Conservation (phyloP, 2,329 filamentous ascomycete genomes). For the Fusarium pininemorale region DNA sequence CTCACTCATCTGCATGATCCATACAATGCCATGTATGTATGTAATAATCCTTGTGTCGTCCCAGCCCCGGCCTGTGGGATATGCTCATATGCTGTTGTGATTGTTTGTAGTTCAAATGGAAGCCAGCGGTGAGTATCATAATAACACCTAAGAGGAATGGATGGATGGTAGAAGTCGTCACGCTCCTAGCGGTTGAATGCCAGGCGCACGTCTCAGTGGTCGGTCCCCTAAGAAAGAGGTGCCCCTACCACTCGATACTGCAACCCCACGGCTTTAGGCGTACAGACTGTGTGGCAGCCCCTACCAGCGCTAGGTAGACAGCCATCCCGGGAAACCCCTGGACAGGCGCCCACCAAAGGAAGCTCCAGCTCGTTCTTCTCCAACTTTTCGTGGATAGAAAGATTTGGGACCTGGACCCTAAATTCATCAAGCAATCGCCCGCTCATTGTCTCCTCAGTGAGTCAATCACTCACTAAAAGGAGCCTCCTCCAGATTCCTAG, state of each 20-base stretch:
- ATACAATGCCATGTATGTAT: slow-evolving; percentile 12
- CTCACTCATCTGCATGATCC: slow-evolving; percentile 1
- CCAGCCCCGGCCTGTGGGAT: background rate
- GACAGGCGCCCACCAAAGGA: slow-evolving; percentile 18
- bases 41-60: slow-evolving; percentile 13
- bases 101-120: background rate
- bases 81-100: background rate
- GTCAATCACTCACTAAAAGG: slow-evolving; percentile 7
- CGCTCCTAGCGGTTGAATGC: slow-evolving; percentile 13
- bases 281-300: slow-evolving; percentile 25
- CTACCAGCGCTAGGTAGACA: slow-evolving; percentile 22
- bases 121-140: slow-evolving; percentile 22
- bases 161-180: slow-evolving; percentile 5
- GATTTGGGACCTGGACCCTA: slow-evolving; percentile 20
- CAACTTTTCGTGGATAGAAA: slow-evolving; percentile 16
- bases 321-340: slow-evolving; percentile 33
- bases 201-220: slow-evolving; percentile 28
- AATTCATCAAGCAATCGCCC: slow-evolving; percentile 21
- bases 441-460: background rate
- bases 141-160: background rate
- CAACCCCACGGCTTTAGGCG: slow-evolving; percentile 31
- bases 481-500: slow-evolving; percentile 4
- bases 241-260: slow-evolving; percentile 20
- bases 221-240: slow-evolving; percentile 29
- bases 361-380: slow-evolving; percentile 20